A percentile compares a stretch with the other conserved stretches of the same genome.
Conservation (phyloP, 2,329 filamentous ascomycete genomes). For the Penicillium sp. region DNA sequence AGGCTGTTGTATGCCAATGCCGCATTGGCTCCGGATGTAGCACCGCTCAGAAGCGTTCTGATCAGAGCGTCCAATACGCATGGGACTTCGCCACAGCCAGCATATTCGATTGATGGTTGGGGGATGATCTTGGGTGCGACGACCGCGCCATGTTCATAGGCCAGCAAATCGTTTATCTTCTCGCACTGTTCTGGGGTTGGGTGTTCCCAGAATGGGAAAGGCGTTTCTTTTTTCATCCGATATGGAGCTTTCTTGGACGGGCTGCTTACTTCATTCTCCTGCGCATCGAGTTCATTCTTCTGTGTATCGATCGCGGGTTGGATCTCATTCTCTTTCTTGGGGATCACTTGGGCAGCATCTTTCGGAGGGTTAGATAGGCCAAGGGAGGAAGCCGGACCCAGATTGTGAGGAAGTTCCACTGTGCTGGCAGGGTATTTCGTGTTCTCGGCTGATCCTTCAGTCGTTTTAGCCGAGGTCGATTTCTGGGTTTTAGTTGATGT, state of each 20-base stretch:
- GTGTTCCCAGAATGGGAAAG: slow-evolving; percentile 68
- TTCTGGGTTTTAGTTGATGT: not conserved
- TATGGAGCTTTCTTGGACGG: not conserved
- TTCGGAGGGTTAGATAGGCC: not conserved
- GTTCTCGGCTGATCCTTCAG: too few relatives aligned
- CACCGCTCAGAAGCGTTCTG: slow-evolving; percentile 65
- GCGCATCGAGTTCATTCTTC: slow-evolving; percentile 1
- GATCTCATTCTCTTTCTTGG: not conserved
- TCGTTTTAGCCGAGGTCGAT: too few relatives aligned
- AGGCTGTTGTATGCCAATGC: slow-evolving; percentile 69
- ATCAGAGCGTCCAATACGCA: slow-evolving; percentile 68
- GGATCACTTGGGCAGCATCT: too few relatives aligned
- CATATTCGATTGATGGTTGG: slow-evolving; percentile 69
- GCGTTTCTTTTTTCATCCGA: slow-evolving; percentile 54
- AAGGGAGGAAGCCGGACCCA: not conserved
- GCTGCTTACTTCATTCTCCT: not conserved
- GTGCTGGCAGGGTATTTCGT: not conserved
- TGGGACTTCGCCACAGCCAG: slow-evolving; percentile 71
- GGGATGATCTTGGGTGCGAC: slow-evolving; percentile 69
- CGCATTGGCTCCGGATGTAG: slow-evolving; percentile 64
- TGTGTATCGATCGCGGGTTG: not conserved
- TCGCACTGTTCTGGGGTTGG: slow-evolving; percentile 73
- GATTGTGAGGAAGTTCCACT: not conserved
- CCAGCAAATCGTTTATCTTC: slow-evolving; percentile 69
- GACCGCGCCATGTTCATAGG: slow-evolving; percentile 67